Percentiles rank a stretch among this genome's conserved stretches.
These are phyloP conservation scores for Fusarium nisikadoi DNA, from an alignment of 2,329 filamentous ascomycete species.

Conservation along the genomic window DNA sequence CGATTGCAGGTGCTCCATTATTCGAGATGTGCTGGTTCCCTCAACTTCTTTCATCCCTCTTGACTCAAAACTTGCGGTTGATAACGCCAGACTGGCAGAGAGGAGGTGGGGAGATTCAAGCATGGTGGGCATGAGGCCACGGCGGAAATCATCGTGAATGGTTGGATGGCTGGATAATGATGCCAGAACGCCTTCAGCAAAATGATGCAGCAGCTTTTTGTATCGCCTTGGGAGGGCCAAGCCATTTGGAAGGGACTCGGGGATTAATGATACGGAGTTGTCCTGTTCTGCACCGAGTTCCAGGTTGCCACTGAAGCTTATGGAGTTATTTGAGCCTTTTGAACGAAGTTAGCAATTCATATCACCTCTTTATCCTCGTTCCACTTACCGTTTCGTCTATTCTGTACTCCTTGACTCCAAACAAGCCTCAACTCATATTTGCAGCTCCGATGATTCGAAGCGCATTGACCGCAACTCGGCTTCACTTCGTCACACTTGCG, in stretches of 20 bases:
- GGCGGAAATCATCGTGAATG: conserved; percentile 42
- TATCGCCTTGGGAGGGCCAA: conserved; percentile 35
- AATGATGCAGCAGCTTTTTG: conserved; percentile 39
- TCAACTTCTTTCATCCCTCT: conserved; percentile 38
- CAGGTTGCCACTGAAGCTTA: neutral
- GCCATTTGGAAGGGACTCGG: conserved; percentile 40
- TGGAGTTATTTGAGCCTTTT: neutral
- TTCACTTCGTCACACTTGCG: conserved; percentile 46
- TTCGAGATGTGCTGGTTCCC: conserved; percentile 27
- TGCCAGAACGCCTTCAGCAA: conserved; percentile 41
- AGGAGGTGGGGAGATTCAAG: conserved; percentile 43
- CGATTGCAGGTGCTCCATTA: conserved; percentile 41
- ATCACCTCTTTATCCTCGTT: too few relatives aligned
- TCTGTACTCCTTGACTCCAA: conserved; percentile 30
- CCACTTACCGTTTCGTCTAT: neutral
- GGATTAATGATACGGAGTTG: neutral
- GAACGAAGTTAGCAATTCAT: too few relatives aligned
- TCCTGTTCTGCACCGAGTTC: neutral
- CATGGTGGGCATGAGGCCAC: conserved; percentile 40
- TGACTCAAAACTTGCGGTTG: conserved; percentile 42
- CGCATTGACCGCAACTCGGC: conserved; percentile 41
- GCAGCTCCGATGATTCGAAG: conserved; percentile 27
- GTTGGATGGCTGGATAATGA: conserved; percentile 43
- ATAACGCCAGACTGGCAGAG: conserved; percentile 42
- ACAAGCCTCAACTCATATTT: conserved; percentile 41